Evolutionary conservation across 306 rosid species (phyloP).

Genomic region (Fragaria nilgerrensis): DNA sequence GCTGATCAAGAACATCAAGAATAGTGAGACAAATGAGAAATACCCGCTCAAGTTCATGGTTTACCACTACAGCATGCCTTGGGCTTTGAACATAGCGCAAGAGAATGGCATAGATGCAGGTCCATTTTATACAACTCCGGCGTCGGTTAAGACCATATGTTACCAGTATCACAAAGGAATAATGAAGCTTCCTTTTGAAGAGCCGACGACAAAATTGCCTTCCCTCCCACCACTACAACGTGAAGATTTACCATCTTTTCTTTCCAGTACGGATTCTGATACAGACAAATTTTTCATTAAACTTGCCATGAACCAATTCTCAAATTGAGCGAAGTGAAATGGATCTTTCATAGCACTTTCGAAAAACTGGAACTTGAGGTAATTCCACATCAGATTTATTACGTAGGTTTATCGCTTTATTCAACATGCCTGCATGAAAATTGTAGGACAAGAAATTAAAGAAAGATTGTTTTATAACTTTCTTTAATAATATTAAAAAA

Average conservation of each 20-base stretch:
- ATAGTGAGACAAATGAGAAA: background rate
- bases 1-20: slow-evolving; percentile 1
- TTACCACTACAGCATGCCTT: slow-evolving; percentile 37
- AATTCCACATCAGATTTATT: background rate
- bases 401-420: background rate
- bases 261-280: background rate
- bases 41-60: slow-evolving; percentile 35
- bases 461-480: too few species aligned
- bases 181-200: slow-evolving; percentile 33
- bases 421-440: background rate
- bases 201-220: background rate
- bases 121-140: slow-evolving; percentile 50
- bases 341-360: slow-evolving; percentile 7
- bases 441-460: too few species aligned
- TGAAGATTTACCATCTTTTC: background rate
- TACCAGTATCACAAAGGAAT: slow-evolving; percentile 35
- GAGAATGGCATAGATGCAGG: slow-evolving; percentile 38
- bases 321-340: slow-evolving; percentile 13
- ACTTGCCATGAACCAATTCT: background rate
- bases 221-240: background rate
- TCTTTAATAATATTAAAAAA: too few species aligned
- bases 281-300: background rate
- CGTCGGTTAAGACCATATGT: slow-evolving; percentile 36
- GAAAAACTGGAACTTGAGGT: slow-evolving; percentile 20
- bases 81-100: slow-evolving; percentile 50